Evolutionary conservation across 345 rosid genomes (phyloP).

Genomic region (Nephelium lappaceum): DNA sequence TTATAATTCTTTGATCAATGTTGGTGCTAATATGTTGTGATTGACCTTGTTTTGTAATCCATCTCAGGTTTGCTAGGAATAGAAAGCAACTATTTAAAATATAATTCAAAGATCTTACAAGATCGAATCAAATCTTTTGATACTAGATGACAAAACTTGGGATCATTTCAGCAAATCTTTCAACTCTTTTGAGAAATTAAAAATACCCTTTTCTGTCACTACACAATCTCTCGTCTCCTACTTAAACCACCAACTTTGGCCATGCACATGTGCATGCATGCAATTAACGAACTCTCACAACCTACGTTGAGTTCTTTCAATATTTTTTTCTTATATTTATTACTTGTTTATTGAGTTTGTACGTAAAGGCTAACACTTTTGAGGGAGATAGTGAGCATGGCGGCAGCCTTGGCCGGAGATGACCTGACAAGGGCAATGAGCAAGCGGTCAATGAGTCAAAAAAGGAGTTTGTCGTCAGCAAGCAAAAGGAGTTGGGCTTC

Average conservation of each 20-base stretch:
- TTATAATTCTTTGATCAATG: no score
- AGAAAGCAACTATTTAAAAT: no score
- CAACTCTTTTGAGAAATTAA: not conserved
- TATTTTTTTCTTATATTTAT: not conserved
- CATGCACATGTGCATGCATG: not conserved
- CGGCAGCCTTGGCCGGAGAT: constrained; percentile 31
- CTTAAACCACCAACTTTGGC: constrained; percentile 12
- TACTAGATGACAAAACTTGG: constrained; percentile 23
- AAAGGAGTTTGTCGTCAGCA: constrained; percentile 30
- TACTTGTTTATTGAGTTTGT: not conserved
- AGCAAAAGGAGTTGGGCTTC: constrained; percentile 48
- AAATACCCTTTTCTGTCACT: constrained; percentile 29
- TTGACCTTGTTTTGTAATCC: no score
- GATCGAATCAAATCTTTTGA: not conserved
- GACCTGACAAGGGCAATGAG: constrained; percentile 39
- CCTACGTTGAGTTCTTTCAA: not conserved
- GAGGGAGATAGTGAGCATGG: constrained; percentile 26
- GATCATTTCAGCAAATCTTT: constrained; percentile 15
- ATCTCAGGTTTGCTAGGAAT: no score
- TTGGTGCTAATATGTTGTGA: no score
- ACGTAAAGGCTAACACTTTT: not conserved
- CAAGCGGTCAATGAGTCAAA: constrained; percentile 35
- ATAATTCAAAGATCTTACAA: not conserved
- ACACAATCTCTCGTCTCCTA: constrained; percentile 1
- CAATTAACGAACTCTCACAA: not conserved